Evolutionary conservation across 495 filamentous ascomycete genomes (phyloP), one percentile per base, ranked within the genome.

Genomic region (Hypoxylon lenormandii): DNA sequence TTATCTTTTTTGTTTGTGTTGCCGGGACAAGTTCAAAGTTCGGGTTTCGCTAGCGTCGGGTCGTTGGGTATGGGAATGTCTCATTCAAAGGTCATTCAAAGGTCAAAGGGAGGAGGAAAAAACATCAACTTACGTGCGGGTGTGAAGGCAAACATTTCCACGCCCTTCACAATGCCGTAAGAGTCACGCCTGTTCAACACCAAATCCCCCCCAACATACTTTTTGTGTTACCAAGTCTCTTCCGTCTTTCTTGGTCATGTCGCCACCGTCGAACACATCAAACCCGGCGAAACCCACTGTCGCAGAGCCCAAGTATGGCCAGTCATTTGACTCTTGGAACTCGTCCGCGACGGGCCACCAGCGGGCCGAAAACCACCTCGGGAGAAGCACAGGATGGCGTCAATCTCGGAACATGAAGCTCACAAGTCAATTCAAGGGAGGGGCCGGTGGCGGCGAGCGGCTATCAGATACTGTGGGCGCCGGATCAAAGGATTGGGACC

Each of bases 271-370:
- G 60, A 76, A 76, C 11, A 67, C 70, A 7, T 66, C 62, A 4
- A 71, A 63, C 40, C 61, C 70, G n/a, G 42, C 76, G 15, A 70
- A 74, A 60, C 38, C 77, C 59, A 70, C 56, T 36, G 85, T 86
- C 51, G 82, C 87, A 8, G 66, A 82, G 40, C 84, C 83, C 10
- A 72, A 62, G 23, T 73, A 79, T 68, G 80, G 83, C 70, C 77
- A 79, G 43, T 69, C 77, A 64, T 94, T 92, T 77, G 92, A 96
- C 73, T 81, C 90, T 30, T 97, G 91, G 91, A 93, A 92, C 78
- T 90, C 90, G 18, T 86, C 86, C 13, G 87, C 90, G 0, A 89
- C 91, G 5, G 93, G 93, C 53, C 92, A 97, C 75, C 93, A 97
- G 78, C 82, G 84, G 28, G 87, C 89, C 60, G 88, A 94, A 36